Conservation (phyloP, 495 filamentous ascomycete species). For the Oleoguttula mirabilis region DNA sequence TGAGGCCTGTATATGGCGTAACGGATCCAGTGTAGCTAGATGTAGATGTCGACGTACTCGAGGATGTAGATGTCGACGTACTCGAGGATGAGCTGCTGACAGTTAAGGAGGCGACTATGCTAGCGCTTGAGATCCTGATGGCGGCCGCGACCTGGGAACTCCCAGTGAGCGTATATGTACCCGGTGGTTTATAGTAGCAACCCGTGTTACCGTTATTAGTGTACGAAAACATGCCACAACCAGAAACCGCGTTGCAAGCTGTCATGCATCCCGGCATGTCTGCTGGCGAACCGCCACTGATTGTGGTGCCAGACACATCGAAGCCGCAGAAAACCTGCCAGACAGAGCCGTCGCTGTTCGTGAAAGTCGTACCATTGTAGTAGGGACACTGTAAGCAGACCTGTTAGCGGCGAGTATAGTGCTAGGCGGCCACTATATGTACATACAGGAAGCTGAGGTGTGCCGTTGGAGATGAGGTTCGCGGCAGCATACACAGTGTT, state of each 20-base stretch:
- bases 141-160: constrained; percentile 24
- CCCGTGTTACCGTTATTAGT: not conserved
- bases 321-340: not conserved
- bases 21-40: not conserved
- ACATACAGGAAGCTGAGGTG: not conserved
- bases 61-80: constrained; percentile 38
- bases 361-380: not conserved
- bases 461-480: constrained; percentile 3
- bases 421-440: too few species aligned
- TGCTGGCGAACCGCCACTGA: constrained; percentile 20
- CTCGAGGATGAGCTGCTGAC: too few species aligned
- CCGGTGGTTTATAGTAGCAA: not conserved
- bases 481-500: not conserved
- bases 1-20: not conserved
- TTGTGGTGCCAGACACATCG: constrained; percentile 31
- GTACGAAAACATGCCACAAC: not conserved
- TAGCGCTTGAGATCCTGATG: not conserved
- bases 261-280: not conserved
- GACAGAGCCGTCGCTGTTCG: not conserved
- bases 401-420: too few species aligned
- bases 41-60: constrained; percentile 23
- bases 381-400: constrained; percentile 1
- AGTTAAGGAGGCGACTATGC: too few species aligned
- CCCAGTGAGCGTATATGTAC: not conserved
- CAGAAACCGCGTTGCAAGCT: not conserved